Conservation (phyloP, 139 green algal genomes). For the Chlamydomonas incerta region DNA sequence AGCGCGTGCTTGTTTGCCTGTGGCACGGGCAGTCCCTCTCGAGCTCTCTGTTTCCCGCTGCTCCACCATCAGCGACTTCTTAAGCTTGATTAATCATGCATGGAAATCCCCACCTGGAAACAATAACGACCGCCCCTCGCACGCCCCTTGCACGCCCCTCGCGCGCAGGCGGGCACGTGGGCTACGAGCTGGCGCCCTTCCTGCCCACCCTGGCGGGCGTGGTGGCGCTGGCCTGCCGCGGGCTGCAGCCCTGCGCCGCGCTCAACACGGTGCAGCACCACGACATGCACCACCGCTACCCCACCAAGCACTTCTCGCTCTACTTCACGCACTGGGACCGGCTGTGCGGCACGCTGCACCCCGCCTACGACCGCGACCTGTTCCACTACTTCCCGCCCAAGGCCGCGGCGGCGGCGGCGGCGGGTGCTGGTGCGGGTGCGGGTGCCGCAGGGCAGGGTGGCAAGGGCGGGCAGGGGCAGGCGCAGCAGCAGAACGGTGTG, state of each 20-base stretch:
- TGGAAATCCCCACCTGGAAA: no score
- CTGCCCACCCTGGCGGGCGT: slow-evolving; percentile 75
- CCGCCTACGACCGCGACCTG: slow-evolving; percentile 64
- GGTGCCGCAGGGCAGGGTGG: not conserved
- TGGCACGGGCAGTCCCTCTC: no score
- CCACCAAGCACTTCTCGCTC: slow-evolving; percentile 84
- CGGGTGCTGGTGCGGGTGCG: no score
- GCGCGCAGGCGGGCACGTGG: slow-evolving; percentile 81
- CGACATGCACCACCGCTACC: slow-evolving; percentile 91
- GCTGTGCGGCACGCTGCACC: slow-evolving; percentile 78
- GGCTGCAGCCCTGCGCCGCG: slow-evolving; percentile 7
- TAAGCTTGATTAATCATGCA: no score
- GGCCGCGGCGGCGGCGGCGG: not conserved
- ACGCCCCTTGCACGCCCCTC: not conserved
- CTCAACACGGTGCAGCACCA: slow-evolving; percentile 93
- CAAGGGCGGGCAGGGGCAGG: no score
- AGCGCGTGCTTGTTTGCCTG: no score
- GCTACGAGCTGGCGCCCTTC: slow-evolving; percentile 90
- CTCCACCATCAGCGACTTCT: no score
- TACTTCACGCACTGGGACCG: slow-evolving; percentile 96
- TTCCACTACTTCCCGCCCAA: slow-evolving; percentile 45
- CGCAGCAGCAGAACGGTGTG: no score
- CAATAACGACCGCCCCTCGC: not conserved
- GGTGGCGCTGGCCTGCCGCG: slow-evolving; percentile 22
- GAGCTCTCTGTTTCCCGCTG: no score